Base-by-base conservation (phyloP, 106 monocot species). In the Dactylorhiza incarnata region DNA sequence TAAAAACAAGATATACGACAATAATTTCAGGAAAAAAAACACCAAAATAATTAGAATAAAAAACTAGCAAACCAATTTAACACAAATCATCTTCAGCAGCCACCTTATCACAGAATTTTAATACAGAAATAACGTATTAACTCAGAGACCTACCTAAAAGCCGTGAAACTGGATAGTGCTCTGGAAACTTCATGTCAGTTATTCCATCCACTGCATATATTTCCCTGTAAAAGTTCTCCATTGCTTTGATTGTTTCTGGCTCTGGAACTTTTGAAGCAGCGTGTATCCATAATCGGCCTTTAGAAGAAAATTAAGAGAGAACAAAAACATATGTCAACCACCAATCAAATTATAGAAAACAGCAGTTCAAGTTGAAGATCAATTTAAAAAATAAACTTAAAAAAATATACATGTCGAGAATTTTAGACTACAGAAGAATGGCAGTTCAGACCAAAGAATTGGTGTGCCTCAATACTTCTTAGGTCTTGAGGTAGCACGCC, bases 251-350 rank as follows among this genome's bases (percentile, higher is more conserved):
- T 5, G 95, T 90, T 4, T 82, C 84, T 7, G 84, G 81, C 0
- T 95, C 92, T 0, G 95, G 95, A 74, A 90, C 78, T 77, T 95
- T 95, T 9, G 90, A 82, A 10, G 95, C 95, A 47, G 90, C 95
- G 70, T 95, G 95, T 37, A 95, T 95, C 95, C 95, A 95, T 4
- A 95, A 83, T 2, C 90, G 89, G 5, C 95, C 95, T 95, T 73
- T 51, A 77, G 70, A 73, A 49, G 20, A 59, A 78, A 11, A 17
- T 55, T 59, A 16, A 23, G 29, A 29, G 7, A 25, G 26, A 62
- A 63, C 15, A 63, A 25, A 23, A 74, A 24, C 13, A 53, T 14
- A 55, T 74, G 20, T 74, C 23, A 52, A 37, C 29, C 10, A 14
- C 50, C 56, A 74, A 73, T 50, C 22, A 22, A 73, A 25, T 65